Conservation (phyloP, 768 basidiomycete genomes). For the Mycena chlorophos region DNA sequence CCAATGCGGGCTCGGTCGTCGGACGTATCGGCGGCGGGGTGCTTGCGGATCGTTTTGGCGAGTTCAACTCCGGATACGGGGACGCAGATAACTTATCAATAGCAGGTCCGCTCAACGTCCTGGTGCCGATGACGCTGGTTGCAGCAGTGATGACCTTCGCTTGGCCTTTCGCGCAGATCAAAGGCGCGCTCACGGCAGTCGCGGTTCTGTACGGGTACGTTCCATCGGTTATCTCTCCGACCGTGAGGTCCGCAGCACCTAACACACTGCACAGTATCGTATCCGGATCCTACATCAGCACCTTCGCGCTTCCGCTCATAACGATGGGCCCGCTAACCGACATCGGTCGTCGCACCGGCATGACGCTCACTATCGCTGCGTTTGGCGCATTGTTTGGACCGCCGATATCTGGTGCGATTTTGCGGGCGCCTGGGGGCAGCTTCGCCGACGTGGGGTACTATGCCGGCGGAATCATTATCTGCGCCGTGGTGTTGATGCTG, state of each 20-base stretch:
- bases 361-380: conserved; percentile 40
- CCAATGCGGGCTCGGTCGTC: conserved; percentile 45
- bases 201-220: no score
- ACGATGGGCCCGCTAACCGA: conserved; percentile 42
- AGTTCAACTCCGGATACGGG: conserved; percentile 1
- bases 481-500: not conserved
- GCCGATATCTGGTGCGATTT: conserved; percentile 49
- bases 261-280: conserved; percentile 28
- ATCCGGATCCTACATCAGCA: conserved; percentile 42
- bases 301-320: conserved; percentile 37
- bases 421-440: no score
- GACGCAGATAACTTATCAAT: conserved; percentile 5
- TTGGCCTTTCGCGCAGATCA: no score
- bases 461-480: conserved; percentile 28
- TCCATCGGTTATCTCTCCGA: not conserved
- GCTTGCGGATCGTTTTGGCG: conserved; percentile 42
- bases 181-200: no score
- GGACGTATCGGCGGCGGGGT: conserved; percentile 46
- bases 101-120: not conserved
- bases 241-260: not conserved
- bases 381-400: conserved; percentile 47
- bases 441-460: conserved; percentile 39
- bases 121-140: not conserved
- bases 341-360: conserved; percentile 44
- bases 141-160: no score